These are phyloP conservation scores for Arbutus unedo DNA, from an alignment of 148 eudicot species.

Conservation along the genomic window DNA sequence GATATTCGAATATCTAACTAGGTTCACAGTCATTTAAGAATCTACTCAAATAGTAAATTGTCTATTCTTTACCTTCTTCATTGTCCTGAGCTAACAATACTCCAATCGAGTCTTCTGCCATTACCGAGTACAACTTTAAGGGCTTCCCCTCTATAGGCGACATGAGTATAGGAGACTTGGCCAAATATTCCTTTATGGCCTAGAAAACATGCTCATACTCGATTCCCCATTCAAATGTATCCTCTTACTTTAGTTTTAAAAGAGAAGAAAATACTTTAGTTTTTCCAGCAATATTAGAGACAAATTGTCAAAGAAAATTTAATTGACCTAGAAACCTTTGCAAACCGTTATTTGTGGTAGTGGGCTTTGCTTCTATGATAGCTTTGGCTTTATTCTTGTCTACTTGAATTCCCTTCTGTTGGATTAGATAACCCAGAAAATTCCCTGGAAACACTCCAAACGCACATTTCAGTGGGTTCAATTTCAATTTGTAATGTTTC, in stretches of 20 bases:
- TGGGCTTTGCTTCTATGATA: neutral
- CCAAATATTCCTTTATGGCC: neutral
- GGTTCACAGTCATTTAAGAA: too few relatives aligned
- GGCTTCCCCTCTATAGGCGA: neutral
- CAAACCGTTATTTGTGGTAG: neutral
- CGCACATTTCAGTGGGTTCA: neutral
- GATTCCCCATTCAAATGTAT: neutral
- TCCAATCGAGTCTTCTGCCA: neutral
- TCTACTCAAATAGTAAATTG: neutral
- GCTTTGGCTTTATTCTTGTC: neutral
- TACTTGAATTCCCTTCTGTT: neutral
- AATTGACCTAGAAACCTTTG: neutral
- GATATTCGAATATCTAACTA: too few relatives aligned
- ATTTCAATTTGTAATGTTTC: neutral
- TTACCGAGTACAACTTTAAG: neutral
- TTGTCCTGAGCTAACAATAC: neutral
- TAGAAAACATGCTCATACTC: neutral
- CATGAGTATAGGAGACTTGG: neutral
- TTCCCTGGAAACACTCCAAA: neutral
- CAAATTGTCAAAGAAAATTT: neutral
- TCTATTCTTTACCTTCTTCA: neutral
- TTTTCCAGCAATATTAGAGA: neutral
- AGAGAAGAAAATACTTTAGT: neutral
- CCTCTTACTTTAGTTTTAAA: neutral
- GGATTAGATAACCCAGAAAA: neutral